A percentile compares a stretch with the other conserved stretches of the same genome.
These are phyloP conservation scores for Monosporascus sp. DNA, from an alignment of 2,329 filamentous ascomycete genomes.

Conservation along the genomic window DNA sequence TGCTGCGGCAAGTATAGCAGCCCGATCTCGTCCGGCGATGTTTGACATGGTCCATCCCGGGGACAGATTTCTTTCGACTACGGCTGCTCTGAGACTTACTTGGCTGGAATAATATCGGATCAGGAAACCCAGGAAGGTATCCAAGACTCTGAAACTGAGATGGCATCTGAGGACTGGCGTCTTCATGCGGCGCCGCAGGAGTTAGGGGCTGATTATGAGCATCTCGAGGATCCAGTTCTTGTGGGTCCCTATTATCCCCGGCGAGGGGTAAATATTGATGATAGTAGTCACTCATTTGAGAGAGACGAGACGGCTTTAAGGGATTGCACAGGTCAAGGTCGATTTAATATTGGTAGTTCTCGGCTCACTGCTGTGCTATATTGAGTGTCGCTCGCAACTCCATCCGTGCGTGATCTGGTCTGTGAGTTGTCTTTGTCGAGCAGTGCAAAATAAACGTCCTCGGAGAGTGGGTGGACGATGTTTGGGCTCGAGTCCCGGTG, in stretches of 20 bases:
- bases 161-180: constrained; percentile 29
- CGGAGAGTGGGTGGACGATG: neutral
- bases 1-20: constrained; percentile 84
- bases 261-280: constrained; percentile 51
- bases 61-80: constrained; percentile 46
- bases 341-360: constrained; percentile 1
- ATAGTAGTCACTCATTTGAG: constrained; percentile 52
- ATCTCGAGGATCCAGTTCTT: constrained; percentile 35
- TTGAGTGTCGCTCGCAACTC: neutral
- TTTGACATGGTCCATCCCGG: constrained; percentile 70
- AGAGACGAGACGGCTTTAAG: constrained; percentile 1
- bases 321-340: constrained; percentile 1
- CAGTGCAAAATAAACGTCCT: neutral
- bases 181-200: constrained; percentile 24
- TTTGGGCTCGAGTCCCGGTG: neutral
- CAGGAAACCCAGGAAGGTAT: constrained; percentile 46
- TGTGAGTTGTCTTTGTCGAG: neutral
- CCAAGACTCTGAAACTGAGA: constrained; percentile 43
- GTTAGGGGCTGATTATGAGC: constrained; percentile 32
- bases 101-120: constrained; percentile 43
- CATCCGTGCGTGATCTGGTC: neutral
- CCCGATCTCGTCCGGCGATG: constrained; percentile 90
- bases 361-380: neutral
- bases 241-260: constrained; percentile 36
- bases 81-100: constrained; percentile 40